A percentile compares a stretch with the other conserved stretches of the same genome.
Evolutionary conservation across 441 rosid genomes (phyloP).

Genomic region (Erysimum cheiri): DNA sequence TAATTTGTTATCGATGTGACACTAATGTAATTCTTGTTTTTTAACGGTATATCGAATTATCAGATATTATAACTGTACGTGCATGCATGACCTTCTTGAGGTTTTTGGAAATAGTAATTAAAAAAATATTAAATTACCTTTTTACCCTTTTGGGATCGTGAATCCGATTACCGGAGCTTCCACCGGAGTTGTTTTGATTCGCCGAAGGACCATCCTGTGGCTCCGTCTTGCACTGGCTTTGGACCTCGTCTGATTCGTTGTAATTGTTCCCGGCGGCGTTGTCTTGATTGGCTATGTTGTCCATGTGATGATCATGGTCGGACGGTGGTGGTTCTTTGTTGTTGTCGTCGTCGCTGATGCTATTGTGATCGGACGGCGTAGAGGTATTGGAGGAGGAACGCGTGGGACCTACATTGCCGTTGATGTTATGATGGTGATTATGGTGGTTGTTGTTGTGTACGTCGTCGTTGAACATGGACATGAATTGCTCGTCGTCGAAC

Average conservation of each 20-base stretch:
- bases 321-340: slow-evolving; percentile 43
- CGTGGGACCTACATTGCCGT: slow-evolving; percentile 47
- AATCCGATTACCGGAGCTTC: slow-evolving; percentile 50
- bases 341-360: slow-evolving; percentile 51
- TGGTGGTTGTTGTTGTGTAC: slow-evolving; percentile 6
- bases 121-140: slow-evolving; percentile 48
- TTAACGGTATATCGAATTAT: slow-evolving; percentile 18
- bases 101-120: slow-evolving; percentile 21
- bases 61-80: slow-evolving; percentile 35
- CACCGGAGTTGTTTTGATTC: slow-evolving; percentile 45
- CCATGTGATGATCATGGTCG: slow-evolving; percentile 48
- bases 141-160: slow-evolving; percentile 74
- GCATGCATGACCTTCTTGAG: slow-evolving; percentile 44
- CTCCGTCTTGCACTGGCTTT: slow-evolving; percentile 60
- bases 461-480: slow-evolving; percentile 64
- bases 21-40: slow-evolving; percentile 2
- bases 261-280: slow-evolving; percentile 25
- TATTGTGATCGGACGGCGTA: slow-evolving; percentile 64
- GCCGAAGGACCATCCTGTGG: slow-evolving; percentile 40
- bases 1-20: slow-evolving; percentile 1
- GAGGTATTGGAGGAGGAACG: slow-evolving; percentile 61
- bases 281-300: slow-evolving; percentile 5
- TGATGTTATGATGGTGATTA: slow-evolving; percentile 26
- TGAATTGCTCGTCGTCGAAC: slow-evolving; percentile 71
- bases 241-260: slow-evolving; percentile 57